A percentile compares a stretch with the other conserved stretches of the same genome.
phyloP scores from a whole-genome alignment of 495 filamentous ascomycete species.

The Daldinia loculata region DNA sequence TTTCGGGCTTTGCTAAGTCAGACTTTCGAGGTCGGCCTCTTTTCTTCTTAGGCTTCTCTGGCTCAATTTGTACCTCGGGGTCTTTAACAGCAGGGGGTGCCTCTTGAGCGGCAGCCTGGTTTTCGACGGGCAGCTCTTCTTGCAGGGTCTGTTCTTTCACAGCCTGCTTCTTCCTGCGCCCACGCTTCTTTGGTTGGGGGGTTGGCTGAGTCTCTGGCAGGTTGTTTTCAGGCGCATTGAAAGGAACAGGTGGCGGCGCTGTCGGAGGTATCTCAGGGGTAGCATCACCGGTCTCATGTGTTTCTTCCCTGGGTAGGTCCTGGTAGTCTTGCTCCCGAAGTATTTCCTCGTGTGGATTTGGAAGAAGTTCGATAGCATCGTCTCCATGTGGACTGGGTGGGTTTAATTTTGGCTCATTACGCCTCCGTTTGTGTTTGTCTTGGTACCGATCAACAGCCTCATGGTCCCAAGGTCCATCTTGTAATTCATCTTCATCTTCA shows the following conservation, averaged over 20 bases:
- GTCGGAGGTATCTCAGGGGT: constrained; percentile 16
- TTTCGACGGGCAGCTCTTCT: constrained; percentile 9
- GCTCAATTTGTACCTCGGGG: constrained; percentile 15
- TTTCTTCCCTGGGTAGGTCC: constrained; percentile 4
- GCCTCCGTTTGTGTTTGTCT: constrained; percentile 30
- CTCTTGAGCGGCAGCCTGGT: constrained; percentile 6
- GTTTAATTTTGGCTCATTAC: constrained; percentile 11
- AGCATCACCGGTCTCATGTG: constrained; percentile 2
- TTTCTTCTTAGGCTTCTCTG: constrained; percentile 41
- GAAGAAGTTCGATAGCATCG: constrained; percentile 24
- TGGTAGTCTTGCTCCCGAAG: not conserved
- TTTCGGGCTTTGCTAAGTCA: constrained; percentile 25
- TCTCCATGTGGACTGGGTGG: constrained; percentile 9
- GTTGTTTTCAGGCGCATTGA: constrained; percentile 1
- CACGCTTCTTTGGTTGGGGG: constrained; percentile 39
- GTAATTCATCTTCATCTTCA: constrained; percentile 39
- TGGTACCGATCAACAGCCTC: constrained; percentile 2
- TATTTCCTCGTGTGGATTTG: constrained; percentile 13
- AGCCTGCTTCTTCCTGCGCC: constrained; percentile 44
- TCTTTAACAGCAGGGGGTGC: not conserved
- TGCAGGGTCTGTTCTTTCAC: not conserved
- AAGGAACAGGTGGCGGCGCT: constrained; percentile 13
- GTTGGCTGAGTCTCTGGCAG: constrained; percentile 15
- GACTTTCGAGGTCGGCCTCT: constrained; percentile 43
- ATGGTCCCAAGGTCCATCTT: constrained; percentile 10